Percentiles rank a stretch among this genome's conserved stretches.
These are phyloP conservation scores for Paracamarosporium sp. DNA, from an alignment of 2,329 filamentous ascomycete genomes.

Conservation along the genomic window DNA sequence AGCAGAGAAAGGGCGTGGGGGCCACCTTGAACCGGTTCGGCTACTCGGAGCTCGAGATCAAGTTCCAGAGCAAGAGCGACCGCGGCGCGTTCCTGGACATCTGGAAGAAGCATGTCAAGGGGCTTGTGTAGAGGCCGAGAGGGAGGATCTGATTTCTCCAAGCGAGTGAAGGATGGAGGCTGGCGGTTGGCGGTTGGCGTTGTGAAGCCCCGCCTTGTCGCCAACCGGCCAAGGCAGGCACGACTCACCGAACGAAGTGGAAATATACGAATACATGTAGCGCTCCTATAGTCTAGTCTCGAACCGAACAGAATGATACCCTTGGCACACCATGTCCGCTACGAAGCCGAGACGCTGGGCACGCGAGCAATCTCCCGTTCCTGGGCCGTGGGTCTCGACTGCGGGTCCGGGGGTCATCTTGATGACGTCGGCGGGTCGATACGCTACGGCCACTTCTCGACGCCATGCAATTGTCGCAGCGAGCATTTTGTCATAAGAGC, in stretches of 20 bases:
- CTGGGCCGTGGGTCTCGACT: not conserved
- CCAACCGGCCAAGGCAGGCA: not conserved
- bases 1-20: constrained; percentile 6
- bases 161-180: not conserved
- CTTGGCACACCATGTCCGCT: not conserved
- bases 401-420: not conserved
- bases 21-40: constrained; percentile 32
- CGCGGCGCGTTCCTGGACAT: constrained; percentile 33
- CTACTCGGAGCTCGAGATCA: constrained; percentile 35
- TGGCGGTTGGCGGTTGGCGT: not conserved
- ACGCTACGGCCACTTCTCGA: not conserved
- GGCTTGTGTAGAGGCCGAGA: constrained; percentile 13
- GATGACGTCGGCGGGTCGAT: not conserved
- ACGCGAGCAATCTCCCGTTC: constrained; percentile 4
- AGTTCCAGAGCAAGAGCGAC: constrained; percentile 35
- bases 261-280: not conserved
- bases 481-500: not conserved
- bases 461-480: constrained; percentile 1
- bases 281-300: not conserved
- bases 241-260: not conserved
- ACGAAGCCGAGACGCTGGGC: not conserved
- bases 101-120: constrained; percentile 34
- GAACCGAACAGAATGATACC: not conserved
- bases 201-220: not conserved
- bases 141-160: not conserved